A percentile compares a stretch with the other conserved stretches of the same genome.
These are phyloP conservation scores for Cynara cardunculus DNA, from an alignment of 129 eudicot species.

Conservation along the genomic window DNA sequence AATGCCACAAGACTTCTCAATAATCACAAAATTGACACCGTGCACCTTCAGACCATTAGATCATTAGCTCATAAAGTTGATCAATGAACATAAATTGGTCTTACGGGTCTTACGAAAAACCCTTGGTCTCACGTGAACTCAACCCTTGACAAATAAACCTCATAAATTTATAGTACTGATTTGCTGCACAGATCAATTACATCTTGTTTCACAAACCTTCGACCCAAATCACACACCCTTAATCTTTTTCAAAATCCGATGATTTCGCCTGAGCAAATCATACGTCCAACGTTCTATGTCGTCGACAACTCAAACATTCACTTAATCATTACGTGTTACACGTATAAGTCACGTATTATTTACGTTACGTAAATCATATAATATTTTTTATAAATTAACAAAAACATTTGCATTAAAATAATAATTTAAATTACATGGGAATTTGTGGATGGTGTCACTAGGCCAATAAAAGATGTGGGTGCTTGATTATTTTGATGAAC, in stretches of 20 bases:
- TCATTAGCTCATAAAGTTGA: too few species aligned
- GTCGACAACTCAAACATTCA: not conserved
- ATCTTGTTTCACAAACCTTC: not conserved
- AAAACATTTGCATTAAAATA: slow-evolving; percentile 2
- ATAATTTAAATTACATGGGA: not conserved
- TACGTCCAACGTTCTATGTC: not conserved
- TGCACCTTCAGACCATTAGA: too few species aligned
- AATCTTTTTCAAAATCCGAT: not conserved
- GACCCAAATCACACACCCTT: not conserved
- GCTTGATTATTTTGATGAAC: not conserved
- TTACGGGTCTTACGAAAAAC: too few species aligned
- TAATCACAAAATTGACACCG: too few species aligned
- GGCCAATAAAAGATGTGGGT: slow-evolving; percentile 13
- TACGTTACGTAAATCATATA: not conserved
- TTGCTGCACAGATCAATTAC: not conserved
- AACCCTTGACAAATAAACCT: too few species aligned
- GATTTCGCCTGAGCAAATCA: not conserved
- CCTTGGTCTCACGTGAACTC: too few species aligned
- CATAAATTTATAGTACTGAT: not conserved
- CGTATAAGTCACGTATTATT: not conserved
- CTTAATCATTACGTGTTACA: not conserved
- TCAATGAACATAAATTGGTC: too few species aligned
- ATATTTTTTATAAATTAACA: not conserved
- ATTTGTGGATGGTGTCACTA: slow-evolving; percentile 22
- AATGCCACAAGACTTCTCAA: too few species aligned